Evolutionary conservation across 2,329 filamentous ascomycete genomes (phyloP).

Genomic region (Venturia oleaginea): DNA sequence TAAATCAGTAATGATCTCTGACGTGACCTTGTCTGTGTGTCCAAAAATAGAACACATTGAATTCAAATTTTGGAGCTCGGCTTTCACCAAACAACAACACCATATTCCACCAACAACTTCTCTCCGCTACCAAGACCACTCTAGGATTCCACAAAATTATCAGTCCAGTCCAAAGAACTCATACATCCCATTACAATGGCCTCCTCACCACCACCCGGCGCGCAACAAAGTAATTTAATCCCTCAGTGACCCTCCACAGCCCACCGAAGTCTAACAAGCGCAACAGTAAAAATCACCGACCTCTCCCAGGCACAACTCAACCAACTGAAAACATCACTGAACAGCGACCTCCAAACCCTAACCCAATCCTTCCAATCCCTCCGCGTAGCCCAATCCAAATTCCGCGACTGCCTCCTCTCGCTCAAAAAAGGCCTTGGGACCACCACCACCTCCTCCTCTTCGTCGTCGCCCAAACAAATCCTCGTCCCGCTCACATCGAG

Average conservation of each 20-base stretch:
- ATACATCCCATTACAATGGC: not conserved
- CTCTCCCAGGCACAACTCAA: conserved; percentile 79
- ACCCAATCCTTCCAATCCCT: conserved; percentile 84
- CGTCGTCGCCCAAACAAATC: conserved; percentile 37
- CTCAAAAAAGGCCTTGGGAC: conserved; percentile 52
- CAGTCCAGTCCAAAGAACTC: not conserved
- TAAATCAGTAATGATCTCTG: not conserved
- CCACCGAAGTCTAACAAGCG: not conserved
- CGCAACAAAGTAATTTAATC: not conserved
- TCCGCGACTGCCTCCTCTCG: conserved; percentile 77
- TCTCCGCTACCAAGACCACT: not conserved
- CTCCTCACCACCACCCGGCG: not conserved
- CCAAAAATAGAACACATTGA: not conserved
- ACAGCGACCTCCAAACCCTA: conserved; percentile 91
- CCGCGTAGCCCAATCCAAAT: conserved; percentile 81
- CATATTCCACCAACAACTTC: not conserved
- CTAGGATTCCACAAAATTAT: not conserved
- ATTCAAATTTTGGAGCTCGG: not conserved
- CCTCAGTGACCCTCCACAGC: not conserved
- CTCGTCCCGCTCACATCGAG: conserved; percentile 93
- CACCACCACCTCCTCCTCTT: not conserved
- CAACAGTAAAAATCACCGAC: conserved; percentile 55
- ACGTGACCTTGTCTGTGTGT: not conserved
- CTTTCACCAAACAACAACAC: not conserved
- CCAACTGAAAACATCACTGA: conserved; percentile 90